Percentiles rank a stretch among this genome's conserved stretches.
Conservation (phyloP, 352 stramenopile species). For the Phytophthora palmivora region DNA sequence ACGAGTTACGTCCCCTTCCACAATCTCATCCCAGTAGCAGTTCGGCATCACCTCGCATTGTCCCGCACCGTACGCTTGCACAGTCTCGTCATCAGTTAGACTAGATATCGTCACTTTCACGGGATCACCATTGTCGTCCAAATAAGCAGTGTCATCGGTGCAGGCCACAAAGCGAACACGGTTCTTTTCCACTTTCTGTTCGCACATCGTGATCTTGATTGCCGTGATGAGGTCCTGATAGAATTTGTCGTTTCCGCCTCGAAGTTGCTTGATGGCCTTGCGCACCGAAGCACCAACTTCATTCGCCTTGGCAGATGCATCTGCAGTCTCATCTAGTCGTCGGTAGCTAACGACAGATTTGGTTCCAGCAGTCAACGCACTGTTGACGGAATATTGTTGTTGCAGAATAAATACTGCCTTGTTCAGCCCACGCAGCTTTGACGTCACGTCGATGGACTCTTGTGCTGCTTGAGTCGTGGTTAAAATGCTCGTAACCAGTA, state of each 20-base stretch:
- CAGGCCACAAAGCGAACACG: constrained; percentile 44
- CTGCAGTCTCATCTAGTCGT: constrained; percentile 23
- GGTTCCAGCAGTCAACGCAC: background rate
- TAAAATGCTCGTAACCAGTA: constrained; percentile 17
- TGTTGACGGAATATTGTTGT: background rate
- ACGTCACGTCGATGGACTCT: constrained; percentile 18
- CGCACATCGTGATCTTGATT: constrained; percentile 58
- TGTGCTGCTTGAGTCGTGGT: constrained; percentile 10
- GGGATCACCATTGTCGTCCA: constrained; percentile 43
- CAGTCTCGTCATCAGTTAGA: constrained; percentile 33
- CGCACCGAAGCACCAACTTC: constrained; percentile 56
- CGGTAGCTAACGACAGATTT: constrained; percentile 15
- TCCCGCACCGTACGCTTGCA: constrained; percentile 38
- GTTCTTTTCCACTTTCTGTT: constrained; percentile 39
- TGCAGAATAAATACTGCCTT: constrained; percentile 7
- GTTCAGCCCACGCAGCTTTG: constrained; percentile 28
- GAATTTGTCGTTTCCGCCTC: constrained; percentile 63
- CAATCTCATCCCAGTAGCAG: constrained; percentile 67
- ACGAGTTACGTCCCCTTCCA: constrained; percentile 38
- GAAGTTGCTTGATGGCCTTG: constrained; percentile 68
- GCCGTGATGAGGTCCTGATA: constrained; percentile 70
- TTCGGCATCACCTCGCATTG: constrained; percentile 68
- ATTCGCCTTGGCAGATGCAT: constrained; percentile 50
- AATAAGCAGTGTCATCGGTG: constrained; percentile 44
- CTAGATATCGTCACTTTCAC: constrained; percentile 32